These are phyloP conservation scores for Aureobasidium lini DNA, from an alignment of 2,329 filamentous ascomycete genomes.

Conservation along the genomic window DNA sequence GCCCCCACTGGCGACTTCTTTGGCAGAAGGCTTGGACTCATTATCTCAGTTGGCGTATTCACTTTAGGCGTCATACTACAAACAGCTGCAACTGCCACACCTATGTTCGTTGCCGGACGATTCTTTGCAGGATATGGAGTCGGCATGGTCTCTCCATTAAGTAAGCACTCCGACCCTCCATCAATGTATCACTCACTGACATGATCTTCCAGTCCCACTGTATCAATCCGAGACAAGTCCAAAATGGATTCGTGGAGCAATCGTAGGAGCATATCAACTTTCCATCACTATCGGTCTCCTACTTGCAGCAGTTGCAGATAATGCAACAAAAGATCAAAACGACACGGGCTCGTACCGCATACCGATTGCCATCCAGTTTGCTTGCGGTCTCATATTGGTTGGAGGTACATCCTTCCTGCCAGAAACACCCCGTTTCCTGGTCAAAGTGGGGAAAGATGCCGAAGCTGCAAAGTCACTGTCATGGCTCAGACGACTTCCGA, in stretches of 20 bases:
- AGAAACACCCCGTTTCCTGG: conserved; percentile 29
- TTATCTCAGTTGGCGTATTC: conserved; percentile 59
- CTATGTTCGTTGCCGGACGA: conserved; percentile 46
- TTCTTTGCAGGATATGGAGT: conserved; percentile 67
- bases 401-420: conserved; percentile 28
- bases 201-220: conserved; percentile 57
- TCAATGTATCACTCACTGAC: too few species aligned
- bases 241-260: conserved; percentile 71
- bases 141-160: conserved; percentile 60
- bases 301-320: conserved; percentile 60
- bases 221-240: conserved; percentile 79
- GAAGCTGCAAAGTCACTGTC: conserved; percentile 30
- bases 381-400: conserved; percentile 28
- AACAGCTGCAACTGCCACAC: conserved; percentile 56
- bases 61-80: conserved; percentile 66
- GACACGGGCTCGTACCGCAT: conserved; percentile 32
- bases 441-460: conserved; percentile 28
- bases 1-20: conserved; percentile 64
- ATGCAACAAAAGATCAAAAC: conserved; percentile 47
- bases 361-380: conserved; percentile 30
- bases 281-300: conserved; percentile 68
- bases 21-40: conserved; percentile 63
- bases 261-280: conserved; percentile 69
- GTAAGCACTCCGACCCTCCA: too few species aligned
- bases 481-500: conserved; percentile 64